Base-by-base conservation (phyloP, 2,329 filamentous ascomycete species). In the Cladosporium sp. region DNA sequence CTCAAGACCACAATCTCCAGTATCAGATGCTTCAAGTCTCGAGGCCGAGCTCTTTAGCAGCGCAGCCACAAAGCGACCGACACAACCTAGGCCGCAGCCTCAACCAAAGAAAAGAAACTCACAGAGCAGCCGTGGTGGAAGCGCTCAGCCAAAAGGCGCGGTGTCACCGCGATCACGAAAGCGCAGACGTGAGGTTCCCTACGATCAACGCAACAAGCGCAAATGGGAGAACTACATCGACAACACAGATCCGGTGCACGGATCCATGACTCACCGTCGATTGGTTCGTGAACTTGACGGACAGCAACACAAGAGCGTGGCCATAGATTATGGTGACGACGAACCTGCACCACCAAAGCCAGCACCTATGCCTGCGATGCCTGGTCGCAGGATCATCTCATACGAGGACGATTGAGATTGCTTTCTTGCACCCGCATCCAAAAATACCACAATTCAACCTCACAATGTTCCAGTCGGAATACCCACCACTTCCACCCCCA, bases 251-350 rank as follows among this genome's bases (percentile, higher is more conserved):
- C 70, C 74, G 3, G 66, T 71, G n/a, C 65, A 81, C 43, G 74
- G 74, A 18, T 74, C 73, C 46, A 75, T 79, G 73, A 81, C 81
- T 57, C 78, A 81, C 30, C 78, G 80, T 69, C 77, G 81, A 36
- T 71, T 81, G 54, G 80, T 79, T 5, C 78, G 77, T 28, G 80
- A 82, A 36, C 74, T 80, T 46, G 81, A 83, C 66, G 76, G 76
- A 28, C 75, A 77, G 65, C 76, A 78, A 36, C 72, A 74, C 21
- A 72, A 76, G 23, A 70, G 72, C 1, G 70, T 81, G 1, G 75
- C 81, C n/a, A 75, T 86, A 62, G 81, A 85, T 67, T 86, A 86
- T 68, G 58, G 58, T 26, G 58, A 61, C 28, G 58, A 51, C 7
- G 58, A 61, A 48, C 43, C 30, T 13, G 58, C 58, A 14, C 28